A percentile compares a stretch with the other conserved stretches of the same genome.
Evolutionary conservation across 441 rosid species (phyloP).

Genomic region (Dalechampia spathulata): DNA sequence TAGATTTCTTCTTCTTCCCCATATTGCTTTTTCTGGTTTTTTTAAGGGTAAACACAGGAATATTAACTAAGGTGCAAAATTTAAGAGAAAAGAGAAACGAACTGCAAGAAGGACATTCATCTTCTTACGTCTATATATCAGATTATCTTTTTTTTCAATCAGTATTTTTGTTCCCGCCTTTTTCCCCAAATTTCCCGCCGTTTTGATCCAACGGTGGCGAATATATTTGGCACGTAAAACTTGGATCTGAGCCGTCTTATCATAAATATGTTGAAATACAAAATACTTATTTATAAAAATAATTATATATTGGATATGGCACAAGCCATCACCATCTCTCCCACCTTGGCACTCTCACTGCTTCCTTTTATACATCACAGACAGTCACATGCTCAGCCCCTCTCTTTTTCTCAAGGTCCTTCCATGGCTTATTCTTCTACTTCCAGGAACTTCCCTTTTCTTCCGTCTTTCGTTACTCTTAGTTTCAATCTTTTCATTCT

Average conservation of each 20-base stretch:
- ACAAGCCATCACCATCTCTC: too few species aligned
- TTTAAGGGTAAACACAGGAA: not conserved
- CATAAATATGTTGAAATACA: too few species aligned
- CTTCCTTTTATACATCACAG: too few species aligned
- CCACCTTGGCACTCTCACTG: too few species aligned
- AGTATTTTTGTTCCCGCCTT: not conserved
- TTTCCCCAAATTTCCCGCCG: conserved; percentile 8
- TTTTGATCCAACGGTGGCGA: not conserved
- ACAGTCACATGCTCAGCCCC: too few species aligned
- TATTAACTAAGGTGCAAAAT: too few species aligned
- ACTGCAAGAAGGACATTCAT: not conserved
- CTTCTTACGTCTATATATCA: too few species aligned
- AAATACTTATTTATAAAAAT: too few species aligned
- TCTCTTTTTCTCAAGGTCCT: conserved; percentile 21
- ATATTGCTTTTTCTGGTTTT: conserved; percentile 15
- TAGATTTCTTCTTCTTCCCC: conserved; percentile 49
- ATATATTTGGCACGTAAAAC: too few species aligned
- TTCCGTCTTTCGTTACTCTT: conserved; percentile 3
- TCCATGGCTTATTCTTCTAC: conserved; percentile 68
- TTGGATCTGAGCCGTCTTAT: too few species aligned
- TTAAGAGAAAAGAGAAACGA: not conserved
- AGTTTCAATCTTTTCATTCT: conserved; percentile 30
- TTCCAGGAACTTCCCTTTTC: conserved; percentile 20
- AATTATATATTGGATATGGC: too few species aligned
- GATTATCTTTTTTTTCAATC: too few species aligned